phyloP scores from a whole-genome alignment of 129 eudicot genomes.

The Chrysanthemum makinoi region DNA sequence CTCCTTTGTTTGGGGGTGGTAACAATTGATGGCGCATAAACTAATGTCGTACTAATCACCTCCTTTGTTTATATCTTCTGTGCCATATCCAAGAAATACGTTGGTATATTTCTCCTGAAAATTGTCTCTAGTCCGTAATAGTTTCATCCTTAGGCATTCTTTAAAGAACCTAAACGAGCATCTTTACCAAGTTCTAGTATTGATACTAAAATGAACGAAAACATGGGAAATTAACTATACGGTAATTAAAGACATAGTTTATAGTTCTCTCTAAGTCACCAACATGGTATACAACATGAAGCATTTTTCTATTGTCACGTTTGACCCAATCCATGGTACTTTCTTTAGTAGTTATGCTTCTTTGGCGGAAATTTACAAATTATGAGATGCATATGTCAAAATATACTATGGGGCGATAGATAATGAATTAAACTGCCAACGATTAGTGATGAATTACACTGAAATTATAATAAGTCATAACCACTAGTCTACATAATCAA shows the following conservation, averaged over 20 bases:
- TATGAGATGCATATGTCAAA: background rate
- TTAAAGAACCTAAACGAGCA: constrained; percentile 69
- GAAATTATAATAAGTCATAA: no score
- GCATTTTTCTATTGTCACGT: constrained; percentile 85
- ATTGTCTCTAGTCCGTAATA: constrained; percentile 83
- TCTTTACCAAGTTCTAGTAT: background rate
- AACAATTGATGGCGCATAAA: no score
- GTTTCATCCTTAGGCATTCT: constrained; percentile 91
- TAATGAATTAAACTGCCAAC: constrained; percentile 32
- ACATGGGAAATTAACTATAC: background rate
- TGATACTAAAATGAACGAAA: background rate
- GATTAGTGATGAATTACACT: constrained; percentile 22
- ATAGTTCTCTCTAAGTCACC: constrained; percentile 93
- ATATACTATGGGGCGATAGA: constrained; percentile 45
- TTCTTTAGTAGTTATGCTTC: no score
- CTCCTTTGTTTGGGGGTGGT: no score
- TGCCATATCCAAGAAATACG: constrained; percentile 45
- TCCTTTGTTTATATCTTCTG: constrained; percentile 46
- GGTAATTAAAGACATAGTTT: constrained; percentile 46
- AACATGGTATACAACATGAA: constrained; percentile 95
- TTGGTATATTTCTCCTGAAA: constrained; percentile 57
- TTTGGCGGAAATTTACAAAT: no score
- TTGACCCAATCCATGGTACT: constrained; percentile 46
- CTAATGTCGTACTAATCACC: no score
- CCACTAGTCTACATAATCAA: no score